These are phyloP conservation scores for Litchi chinensis DNA, from an alignment of 345 rosid species.

Conservation along the genomic window DNA sequence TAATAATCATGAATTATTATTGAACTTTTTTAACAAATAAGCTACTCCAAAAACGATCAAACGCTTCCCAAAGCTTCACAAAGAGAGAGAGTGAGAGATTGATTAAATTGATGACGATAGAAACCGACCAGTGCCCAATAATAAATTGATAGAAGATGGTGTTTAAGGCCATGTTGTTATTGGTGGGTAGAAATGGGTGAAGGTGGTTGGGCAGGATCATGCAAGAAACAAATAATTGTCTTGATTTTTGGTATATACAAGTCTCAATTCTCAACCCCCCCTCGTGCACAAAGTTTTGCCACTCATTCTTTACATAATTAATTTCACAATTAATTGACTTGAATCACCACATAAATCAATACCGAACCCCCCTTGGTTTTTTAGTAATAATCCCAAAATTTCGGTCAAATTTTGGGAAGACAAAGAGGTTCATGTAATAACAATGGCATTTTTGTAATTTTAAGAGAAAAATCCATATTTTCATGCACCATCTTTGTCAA, in stretches of 20 bases:
- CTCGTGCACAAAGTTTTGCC: conserved; percentile 39
- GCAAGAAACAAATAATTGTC: conserved; percentile 31
- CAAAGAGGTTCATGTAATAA: not conserved
- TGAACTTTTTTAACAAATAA: conserved; percentile 5
- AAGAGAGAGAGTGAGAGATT: not conserved
- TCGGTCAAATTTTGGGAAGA: conserved; percentile 13
- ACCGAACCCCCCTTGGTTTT: conserved; percentile 5
- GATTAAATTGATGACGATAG: conserved; percentile 18
- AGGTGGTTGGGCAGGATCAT: conserved; percentile 80
- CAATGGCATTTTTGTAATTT: conserved; percentile 21
- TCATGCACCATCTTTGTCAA: conserved; percentile 65
- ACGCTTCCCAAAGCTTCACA: not conserved
- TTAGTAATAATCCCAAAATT: conserved; percentile 16
- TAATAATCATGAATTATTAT: not conserved
- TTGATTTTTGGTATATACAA: conserved; percentile 38
- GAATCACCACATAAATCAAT: not conserved
- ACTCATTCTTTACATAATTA: conserved; percentile 13
- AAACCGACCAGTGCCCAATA: conserved; percentile 18
- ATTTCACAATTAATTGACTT: not conserved
- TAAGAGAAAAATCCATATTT: conserved; percentile 7
- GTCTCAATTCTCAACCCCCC: conserved; percentile 27
- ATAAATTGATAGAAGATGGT: conserved; percentile 11
- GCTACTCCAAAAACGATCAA: not conserved
- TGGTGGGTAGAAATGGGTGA: conserved; percentile 94
- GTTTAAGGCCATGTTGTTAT: conserved; percentile 36